phyloP scores from a whole-genome alignment of 106 monocot genomes.

The Amphibolis antarctica region DNA sequence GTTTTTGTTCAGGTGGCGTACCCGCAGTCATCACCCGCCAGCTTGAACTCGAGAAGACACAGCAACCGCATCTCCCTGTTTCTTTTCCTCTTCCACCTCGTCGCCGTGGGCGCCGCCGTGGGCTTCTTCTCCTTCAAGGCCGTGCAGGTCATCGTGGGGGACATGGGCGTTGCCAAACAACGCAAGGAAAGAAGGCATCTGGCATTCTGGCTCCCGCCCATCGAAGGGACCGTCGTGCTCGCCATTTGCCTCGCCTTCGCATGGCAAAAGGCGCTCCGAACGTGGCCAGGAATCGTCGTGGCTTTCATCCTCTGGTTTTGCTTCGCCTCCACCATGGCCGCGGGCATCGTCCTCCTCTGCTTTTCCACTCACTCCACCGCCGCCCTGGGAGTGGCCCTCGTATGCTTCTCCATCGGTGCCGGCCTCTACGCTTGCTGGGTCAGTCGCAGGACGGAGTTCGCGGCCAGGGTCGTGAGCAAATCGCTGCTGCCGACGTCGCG shows the following conservation, averaged over 20 bases:
- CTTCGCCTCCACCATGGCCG: conserved; percentile 55
- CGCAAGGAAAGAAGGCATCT: conserved; percentile 35
- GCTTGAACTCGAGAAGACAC: conserved; percentile 57
- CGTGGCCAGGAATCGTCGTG: conserved; percentile 46
- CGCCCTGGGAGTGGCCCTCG: conserved; percentile 40
- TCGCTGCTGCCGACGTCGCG: conserved; percentile 47
- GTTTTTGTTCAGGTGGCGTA: not conserved
- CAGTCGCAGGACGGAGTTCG: conserved; percentile 51
- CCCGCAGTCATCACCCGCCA: not conserved
- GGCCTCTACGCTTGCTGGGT: conserved; percentile 87
- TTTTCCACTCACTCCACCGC: conserved; percentile 61
- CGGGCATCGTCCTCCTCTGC: conserved; percentile 71
- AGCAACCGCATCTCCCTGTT: conserved; percentile 66
- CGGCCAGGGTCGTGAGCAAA: conserved; percentile 36
- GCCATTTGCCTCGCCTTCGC: conserved; percentile 63
- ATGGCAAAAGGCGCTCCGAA: conserved; percentile 73
- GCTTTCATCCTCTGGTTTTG: conserved; percentile 63
- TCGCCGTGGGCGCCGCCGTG: conserved; percentile 23
- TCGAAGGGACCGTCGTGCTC: conserved; percentile 47
- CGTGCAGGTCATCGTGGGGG: conserved; percentile 22
- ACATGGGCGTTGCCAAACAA: conserved; percentile 8
- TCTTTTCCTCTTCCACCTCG: conserved; percentile 63
- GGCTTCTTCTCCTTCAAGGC: conserved; percentile 67
- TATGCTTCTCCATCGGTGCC: conserved; percentile 63
- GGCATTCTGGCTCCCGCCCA: conserved; percentile 73